A percentile compares a stretch with the other conserved stretches of the same genome.
Evolutionary conservation across 108 stramenopile species (phyloP).

Genomic region (Nannochloropsis salina): DNA sequence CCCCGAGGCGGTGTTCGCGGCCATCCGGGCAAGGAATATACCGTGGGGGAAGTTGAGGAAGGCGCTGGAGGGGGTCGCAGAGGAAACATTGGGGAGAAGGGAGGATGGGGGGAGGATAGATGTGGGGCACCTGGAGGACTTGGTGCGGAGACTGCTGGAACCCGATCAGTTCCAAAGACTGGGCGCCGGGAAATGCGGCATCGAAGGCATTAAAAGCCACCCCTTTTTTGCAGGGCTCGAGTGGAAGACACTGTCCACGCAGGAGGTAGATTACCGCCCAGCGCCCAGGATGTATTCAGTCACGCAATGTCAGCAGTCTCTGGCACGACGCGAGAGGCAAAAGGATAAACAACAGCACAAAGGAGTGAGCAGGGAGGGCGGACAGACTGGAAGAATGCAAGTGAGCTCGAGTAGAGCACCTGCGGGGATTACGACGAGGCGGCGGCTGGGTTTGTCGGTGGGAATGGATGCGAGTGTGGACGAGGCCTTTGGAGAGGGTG

Average conservation of each 20-base stretch:
- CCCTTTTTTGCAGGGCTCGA: background rate
- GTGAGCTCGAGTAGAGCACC: background rate
- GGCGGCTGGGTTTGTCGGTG: background rate
- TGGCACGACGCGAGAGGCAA: slow-evolving; percentile 6
- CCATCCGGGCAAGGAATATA: background rate
- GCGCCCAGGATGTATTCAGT: background rate
- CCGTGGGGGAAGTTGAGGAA: background rate
- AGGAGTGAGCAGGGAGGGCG: background rate
- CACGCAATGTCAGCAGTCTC: background rate
- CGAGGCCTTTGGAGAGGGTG: background rate
- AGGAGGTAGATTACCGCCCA: background rate
- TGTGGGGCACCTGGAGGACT: background rate
- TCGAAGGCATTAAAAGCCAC: background rate
- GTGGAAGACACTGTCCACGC: background rate
- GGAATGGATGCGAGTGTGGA: background rate
- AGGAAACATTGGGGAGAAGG: background rate
- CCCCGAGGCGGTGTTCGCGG: background rate
- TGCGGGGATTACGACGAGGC: background rate
- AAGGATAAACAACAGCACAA: background rate
- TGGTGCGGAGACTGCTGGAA: background rate
- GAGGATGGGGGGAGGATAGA: background rate
- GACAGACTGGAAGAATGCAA: background rate
- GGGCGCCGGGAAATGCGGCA: background rate
- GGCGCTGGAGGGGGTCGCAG: background rate
- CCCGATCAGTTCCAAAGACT: background rate